Evolutionary conservation across 225 moss, liverwort and hornwort genomes (phyloP), one percentile per base, ranked within the genome.

Genomic region (Polytrichum commune): DNA sequence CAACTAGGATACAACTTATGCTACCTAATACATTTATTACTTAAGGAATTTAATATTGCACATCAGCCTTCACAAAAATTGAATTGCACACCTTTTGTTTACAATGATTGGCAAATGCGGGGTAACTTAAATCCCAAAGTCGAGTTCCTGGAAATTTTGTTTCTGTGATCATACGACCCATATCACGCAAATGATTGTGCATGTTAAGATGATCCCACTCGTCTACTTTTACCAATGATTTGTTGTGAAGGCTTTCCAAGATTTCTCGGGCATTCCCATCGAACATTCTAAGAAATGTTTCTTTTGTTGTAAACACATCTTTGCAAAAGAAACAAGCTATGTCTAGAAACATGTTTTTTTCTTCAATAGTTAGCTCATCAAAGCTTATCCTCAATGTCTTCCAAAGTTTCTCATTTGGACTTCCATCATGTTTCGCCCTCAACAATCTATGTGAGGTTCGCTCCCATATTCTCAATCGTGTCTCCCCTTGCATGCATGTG

Each of bases 321-420:
- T 61, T 33, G 35, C 70, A 58, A 30, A 70, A 70, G 24, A 58
- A 70, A 30, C 29, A 70, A 60, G 70, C 19, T 6, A 60, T 19
- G 19, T 35, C 70, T 6, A 70, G 35, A 70, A 70, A 60, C 29
- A 60, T 60, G 5, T 29, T 6, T 60, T 70, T 58, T 32, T 29
- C 60, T 28, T 70, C 33, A 29, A 60, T 4, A 58, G 0, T 35
- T 28, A 70, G 58, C 8, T 32, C 24, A 70, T 70, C 58, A 70
- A 70, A 70, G 23, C 70, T 60, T 20, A 69, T 55, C 54, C 55
- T 55, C 55, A 69, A 55, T 55, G 33, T 26, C 60, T 60, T 60
- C 58, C 58, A 70, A 58, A 70, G 20, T 33, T 30, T 60, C 19
- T 58, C 29, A 60, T 70, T 24, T 57, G 5, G n/a, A 70, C 57